Conservation (phyloP, 257 asterid genomes). For the Avicennia marina region DNA sequence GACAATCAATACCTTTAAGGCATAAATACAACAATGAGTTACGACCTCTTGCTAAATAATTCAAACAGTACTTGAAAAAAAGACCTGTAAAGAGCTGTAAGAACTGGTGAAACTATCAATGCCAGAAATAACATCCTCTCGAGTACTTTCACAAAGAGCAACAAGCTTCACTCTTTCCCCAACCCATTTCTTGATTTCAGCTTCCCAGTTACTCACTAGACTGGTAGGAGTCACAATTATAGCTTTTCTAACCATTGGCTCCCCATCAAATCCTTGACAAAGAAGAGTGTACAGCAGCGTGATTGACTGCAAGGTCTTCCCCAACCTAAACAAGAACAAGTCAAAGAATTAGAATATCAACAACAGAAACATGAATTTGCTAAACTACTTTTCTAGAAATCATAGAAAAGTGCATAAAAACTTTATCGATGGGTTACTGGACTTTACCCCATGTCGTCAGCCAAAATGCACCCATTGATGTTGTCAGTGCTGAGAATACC, state of each 20-base stretch:
- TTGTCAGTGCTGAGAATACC: slow-evolving; percentile 59
- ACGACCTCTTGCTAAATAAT: slow-evolving; percentile 10
- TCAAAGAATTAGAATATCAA: slow-evolving; percentile 12
- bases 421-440: slow-evolving; percentile 13
- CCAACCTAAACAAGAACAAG: slow-evolving; percentile 55
- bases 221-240: slow-evolving; percentile 97
- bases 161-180: slow-evolving; percentile 93
- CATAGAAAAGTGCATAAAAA: slow-evolving; percentile 2
- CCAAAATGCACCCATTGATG: slow-evolving; percentile 96
- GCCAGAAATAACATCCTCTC: slow-evolving; percentile 80
- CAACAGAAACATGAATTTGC: neutral
- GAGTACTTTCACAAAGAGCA: slow-evolving; percentile 92
- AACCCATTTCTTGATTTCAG: slow-evolving; percentile 91
- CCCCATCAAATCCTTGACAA: slow-evolving; percentile 84
- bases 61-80: slow-evolving; percentile 18
- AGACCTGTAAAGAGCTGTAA: slow-evolving; percentile 57
- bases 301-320: slow-evolving; percentile 96
- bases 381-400: neutral
- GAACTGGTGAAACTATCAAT: slow-evolving; percentile 63
- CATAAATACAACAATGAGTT: slow-evolving; percentile 8
- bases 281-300: slow-evolving; percentile 88
- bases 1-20: slow-evolving; percentile 72
- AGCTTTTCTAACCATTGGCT: slow-evolving; percentile 83
- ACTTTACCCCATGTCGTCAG: slow-evolving; percentile 98
- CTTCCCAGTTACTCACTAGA: slow-evolving; percentile 97